Base-by-base conservation (phyloP, 148 eudicot genomes). In the Nyssa sinensis region DNA sequence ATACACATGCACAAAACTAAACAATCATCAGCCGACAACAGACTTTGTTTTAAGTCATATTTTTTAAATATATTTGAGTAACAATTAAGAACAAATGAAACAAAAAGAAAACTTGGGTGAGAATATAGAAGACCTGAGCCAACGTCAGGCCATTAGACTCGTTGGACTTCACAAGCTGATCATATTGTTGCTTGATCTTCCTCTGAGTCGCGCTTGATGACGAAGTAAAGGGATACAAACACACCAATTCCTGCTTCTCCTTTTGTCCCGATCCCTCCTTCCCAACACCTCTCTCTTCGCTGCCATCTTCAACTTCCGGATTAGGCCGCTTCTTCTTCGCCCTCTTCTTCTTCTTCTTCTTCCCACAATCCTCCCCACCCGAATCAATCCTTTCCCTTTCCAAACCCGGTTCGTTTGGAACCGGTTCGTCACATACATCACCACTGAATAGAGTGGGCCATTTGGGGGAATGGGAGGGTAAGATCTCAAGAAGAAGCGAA, bases 121-220 rank as follows among this genome's bases (percentile, higher is more conserved):
- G 57, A 49, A 49, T 63, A 37, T 73, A 0, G 63, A 39, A 30
- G 67, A 90, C 94, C 94, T 90, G 91, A 79, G 81, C 85, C 39
- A 90, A 76, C 53, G 91, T 87, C 78, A 90, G 79, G 19, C 82
- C 86, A 47, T 79, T 81, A 21, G 93, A 84, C 7, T 80, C 84
- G 78, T 87, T 84, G 9, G 89, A 86, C 80, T 83, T 86, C 0
- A 90, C 84, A 69, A 87, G 89, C 82, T 90, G 85, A 87, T 90
- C 91, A 82, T 87, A 90, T 25, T 90, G 91, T 30, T 84, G 85
- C 78, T 88, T 90, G 55, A 90, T 87, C 80, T 79, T 87, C 81
- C 94, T 87, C 74, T 88, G 91, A n/a, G 88, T 90, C 3, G 80
- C 87, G 76, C 91, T 88, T 0, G 85, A 86, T 28, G 90, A 71